Base-by-base conservation (phyloP, 164 flowering plant genomes). In the Piper betle region DNA sequence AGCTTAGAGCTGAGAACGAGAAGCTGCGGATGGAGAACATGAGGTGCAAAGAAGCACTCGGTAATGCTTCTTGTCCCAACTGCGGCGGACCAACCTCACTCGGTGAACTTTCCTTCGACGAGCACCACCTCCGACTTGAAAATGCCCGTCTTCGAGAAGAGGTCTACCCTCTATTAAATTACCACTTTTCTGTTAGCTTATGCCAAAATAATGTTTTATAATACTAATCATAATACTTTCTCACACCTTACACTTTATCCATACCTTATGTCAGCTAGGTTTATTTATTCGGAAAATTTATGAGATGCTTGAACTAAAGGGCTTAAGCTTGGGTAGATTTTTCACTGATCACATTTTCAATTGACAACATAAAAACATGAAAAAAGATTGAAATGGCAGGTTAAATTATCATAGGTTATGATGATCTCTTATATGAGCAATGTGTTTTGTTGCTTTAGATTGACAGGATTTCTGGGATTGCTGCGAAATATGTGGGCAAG, bases 401-500 rank as follows among this genome's bases (percentile, higher is more conserved):
- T n/a, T n/a, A n/a, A n/a, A n/a, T n/a, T n/a, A n/a, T n/a, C n/a
- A n/a, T n/a, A n/a, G n/a, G n/a, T n/a, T n/a, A n/a, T n/a, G n/a
- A n/a, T n/a, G n/a, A n/a, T n/a, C n/a, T n/a, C n/a, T n/a, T n/a
- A n/a, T n/a, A n/a, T n/a, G n/a, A n/a, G n/a, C n/a, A n/a, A n/a
- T n/a, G n/a, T n/a, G 20, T 39, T 16, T 42, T 18, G 12, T 6
- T 37, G n/a, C 17, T 60, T 6, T 83, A 88, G 98, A 80, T 90
- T 58, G 96, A 93, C 61, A 76, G 88, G 67, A 83, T 93, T 38
- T 88, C 96, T 0, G 88, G 77, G 17, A 84, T 90, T 25, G 96
- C 96, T 37, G 87, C 90, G 6, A 93, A 88, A 63, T 87, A 87
- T 61, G 91, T 82, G 2, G 97, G 97, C 7, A 93, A 84, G 73